Evolutionary conservation across 495 filamentous ascomycete species (phyloP).

Genomic region (Podospora fimiseda): DNA sequence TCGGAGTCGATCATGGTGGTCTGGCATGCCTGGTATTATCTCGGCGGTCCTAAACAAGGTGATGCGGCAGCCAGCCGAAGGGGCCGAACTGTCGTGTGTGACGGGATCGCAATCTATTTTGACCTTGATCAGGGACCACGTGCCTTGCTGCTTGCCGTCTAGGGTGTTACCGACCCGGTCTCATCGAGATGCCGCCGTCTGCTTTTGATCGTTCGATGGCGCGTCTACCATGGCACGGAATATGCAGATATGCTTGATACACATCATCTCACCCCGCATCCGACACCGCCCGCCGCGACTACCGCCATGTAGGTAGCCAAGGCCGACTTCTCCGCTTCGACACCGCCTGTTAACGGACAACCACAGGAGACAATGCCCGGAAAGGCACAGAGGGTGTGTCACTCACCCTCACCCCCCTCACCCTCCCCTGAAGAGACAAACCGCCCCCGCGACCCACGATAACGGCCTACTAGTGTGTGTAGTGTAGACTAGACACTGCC

Average conservation of each 20-base stretch:
- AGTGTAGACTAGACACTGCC: too few relatives aligned
- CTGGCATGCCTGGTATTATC: too few relatives aligned
- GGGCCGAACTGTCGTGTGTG: neutral
- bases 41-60: too few relatives aligned
- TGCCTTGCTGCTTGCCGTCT: neutral
- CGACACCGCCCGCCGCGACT: neutral
- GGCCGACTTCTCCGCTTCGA: slow-evolving; percentile 3
- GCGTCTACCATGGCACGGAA: neutral
- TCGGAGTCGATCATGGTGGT: neutral
- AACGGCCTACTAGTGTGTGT: too few relatives aligned
- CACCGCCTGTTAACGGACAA: neutral
- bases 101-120: neutral
- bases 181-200: neutral
- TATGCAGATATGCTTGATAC: too few relatives aligned
- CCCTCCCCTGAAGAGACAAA: too few relatives aligned
- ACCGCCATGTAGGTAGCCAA: neutral
- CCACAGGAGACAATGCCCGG: neutral
- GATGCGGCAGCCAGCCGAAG: neutral
- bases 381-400: neutral
- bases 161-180: too few relatives aligned
- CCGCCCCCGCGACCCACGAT: too few relatives aligned
- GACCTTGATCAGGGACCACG: neutral
- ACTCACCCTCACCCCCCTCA: too few relatives aligned
- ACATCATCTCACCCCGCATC: neutral
- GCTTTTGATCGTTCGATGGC: neutral